Conservation (phyloP, 1,284 basidiomycete genomes). For the Filobasidium uniguttulatum region DNA sequence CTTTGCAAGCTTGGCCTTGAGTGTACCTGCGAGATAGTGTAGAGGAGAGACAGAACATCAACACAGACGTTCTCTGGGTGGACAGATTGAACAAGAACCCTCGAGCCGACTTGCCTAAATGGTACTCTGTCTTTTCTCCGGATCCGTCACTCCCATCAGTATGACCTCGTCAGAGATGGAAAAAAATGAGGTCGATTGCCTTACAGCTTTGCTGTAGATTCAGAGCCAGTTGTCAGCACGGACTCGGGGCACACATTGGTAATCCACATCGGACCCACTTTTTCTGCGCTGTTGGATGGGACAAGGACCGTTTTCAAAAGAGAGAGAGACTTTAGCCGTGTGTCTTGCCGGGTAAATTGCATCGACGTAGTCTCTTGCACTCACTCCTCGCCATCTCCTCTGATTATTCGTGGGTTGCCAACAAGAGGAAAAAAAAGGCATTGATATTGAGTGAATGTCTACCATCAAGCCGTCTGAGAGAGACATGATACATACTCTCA, state of each 20-base stretch:
- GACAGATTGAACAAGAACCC: neutral
- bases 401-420: too few species aligned
- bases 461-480: neutral
- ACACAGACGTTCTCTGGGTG: neutral
- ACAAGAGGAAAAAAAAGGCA: too few species aligned
- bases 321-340: too few species aligned
- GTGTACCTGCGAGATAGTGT: slow-evolving; percentile 39
- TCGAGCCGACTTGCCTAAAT: slow-evolving; percentile 4
- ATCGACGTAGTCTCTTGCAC: too few species aligned
- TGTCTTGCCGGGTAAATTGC: too few species aligned
- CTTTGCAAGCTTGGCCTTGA: slow-evolving; percentile 82
- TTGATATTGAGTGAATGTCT: slow-evolving; percentile 6
- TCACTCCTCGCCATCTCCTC: slow-evolving; percentile 90
- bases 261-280: slow-evolving; percentile 51
- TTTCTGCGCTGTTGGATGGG: slow-evolving; percentile 72
- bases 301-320: too few species aligned
- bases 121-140: slow-evolving; percentile 10
- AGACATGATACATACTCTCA: slow-evolving; percentile 52
- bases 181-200: too few species aligned
- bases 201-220: neutral
- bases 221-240: neutral
- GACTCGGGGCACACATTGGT: neutral
- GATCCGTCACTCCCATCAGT: too few species aligned
- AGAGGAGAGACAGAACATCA: neutral
- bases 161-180: too few species aligned